These are phyloP conservation scores for Schizopora paradoxa DNA, from an alignment of 1,284 basidiomycete species.

Conservation along the genomic window DNA sequence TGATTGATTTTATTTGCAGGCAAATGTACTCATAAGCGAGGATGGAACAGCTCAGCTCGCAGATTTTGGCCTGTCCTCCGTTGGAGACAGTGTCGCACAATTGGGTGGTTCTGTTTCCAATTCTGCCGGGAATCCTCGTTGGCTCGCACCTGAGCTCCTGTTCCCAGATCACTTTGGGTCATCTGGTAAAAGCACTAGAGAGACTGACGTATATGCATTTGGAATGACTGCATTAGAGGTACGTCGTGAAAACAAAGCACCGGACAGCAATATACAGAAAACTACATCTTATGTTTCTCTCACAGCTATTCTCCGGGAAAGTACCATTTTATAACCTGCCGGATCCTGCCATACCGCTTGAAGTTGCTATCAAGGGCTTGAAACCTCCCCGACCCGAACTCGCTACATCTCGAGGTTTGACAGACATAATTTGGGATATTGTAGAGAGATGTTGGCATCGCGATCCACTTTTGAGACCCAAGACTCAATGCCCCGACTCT, in stretches of 20 bases:
- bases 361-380: too few relatives aligned
- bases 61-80: conserved; percentile 13
- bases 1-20: background rate
- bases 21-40: conserved; percentile 9
- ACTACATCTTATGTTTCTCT: background rate
- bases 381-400: too few relatives aligned
- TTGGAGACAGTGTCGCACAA: conserved; percentile 1
- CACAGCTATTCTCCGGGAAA: conserved; percentile 8
- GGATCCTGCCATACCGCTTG: too few relatives aligned
- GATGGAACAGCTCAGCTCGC: conserved; percentile 1
- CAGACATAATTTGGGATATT: too few relatives aligned
- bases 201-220: conserved; percentile 14
- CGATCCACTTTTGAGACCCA: too few relatives aligned
- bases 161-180: too few relatives aligned
- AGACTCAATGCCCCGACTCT: too few relatives aligned
- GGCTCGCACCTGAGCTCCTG: conserved; percentile 13
- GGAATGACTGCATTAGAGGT: conserved; percentile 9
- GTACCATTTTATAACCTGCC: conserved; percentile 4
- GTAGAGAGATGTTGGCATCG: too few relatives aligned
- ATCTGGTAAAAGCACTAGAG: background rate
- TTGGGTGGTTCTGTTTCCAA: conserved; percentile 1
- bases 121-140: conserved; percentile 4
- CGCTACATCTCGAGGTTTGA: too few relatives aligned
- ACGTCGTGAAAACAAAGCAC: too few relatives aligned
- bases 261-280: background rate